Percentiles rank a stretch among this genome's conserved stretches.
Conservation (phyloP, 495 filamentous ascomycete genomes). For the Schizothecium vesticola region DNA sequence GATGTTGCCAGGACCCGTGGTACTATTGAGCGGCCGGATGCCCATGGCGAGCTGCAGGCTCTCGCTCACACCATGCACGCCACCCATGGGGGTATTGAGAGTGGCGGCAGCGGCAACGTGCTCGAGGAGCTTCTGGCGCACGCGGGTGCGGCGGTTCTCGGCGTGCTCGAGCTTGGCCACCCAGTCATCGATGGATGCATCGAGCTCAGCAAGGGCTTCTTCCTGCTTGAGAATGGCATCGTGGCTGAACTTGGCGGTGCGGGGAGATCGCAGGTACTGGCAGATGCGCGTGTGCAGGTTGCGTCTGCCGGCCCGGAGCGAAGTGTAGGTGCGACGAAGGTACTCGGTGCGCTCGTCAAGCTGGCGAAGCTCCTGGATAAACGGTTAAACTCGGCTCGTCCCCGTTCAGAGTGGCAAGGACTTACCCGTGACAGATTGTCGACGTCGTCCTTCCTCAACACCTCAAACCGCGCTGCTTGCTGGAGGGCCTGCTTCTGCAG, state of each 20-base stretch:
- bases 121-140: conserved; percentile 72
- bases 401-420: neutral
- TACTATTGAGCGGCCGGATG: conserved; percentile 27
- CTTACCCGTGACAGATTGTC: conserved; percentile 56
- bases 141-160: conserved; percentile 63
- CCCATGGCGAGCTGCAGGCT: conserved; percentile 39
- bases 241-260: conserved; percentile 57
- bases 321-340: conserved; percentile 61
- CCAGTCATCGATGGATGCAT: conserved; percentile 72
- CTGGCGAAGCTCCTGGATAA: conserved; percentile 53
- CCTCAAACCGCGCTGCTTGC: conserved; percentile 61
- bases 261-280: conserved; percentile 58
- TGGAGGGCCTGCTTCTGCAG: conserved; percentile 58
- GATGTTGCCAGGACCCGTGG: conserved; percentile 35
- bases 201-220: conserved; percentile 64
- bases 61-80: conserved; percentile 33
- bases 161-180: conserved; percentile 64
- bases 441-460: conserved; percentile 62
- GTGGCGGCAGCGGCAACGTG: conserved; percentile 60
- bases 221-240: conserved; percentile 70
- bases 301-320: conserved; percentile 60
- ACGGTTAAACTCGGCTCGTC: conserved; percentile 17
- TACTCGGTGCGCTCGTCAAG: conserved; percentile 71
- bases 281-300: conserved; percentile 65
- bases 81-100: conserved; percentile 28